These are phyloP conservation scores for Nymphaea colorata DNA, from an alignment of 164 flowering plant genomes.

Conservation along the genomic window DNA sequence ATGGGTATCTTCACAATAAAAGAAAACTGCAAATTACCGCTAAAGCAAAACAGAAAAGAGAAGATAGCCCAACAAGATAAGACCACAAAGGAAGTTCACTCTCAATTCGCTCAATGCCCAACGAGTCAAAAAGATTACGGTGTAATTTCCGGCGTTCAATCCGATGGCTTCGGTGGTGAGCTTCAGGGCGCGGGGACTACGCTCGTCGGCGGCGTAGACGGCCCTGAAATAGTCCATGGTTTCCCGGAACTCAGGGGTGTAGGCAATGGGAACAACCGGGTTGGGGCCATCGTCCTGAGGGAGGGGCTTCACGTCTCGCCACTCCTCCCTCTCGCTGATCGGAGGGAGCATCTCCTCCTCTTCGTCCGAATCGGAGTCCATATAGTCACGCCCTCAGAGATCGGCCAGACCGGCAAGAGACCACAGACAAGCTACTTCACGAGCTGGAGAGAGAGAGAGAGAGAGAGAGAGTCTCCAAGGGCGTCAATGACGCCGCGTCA, in stretches of 20 bases:
- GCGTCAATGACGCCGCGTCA: too few species aligned
- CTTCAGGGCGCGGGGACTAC: conserved; percentile 50
- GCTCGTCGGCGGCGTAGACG: conserved; percentile 55
- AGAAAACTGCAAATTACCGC: too few species aligned
- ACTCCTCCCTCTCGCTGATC: conserved; percentile 46
- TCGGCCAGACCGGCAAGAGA: too few species aligned
- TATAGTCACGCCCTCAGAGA: background rate
- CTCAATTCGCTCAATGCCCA: too few species aligned
- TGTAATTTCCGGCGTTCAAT: conserved; percentile 77
- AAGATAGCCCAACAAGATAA: too few species aligned
- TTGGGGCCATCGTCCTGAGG: conserved; percentile 87
- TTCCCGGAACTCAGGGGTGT: conserved; percentile 63
- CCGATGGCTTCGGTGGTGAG: conserved; percentile 61
- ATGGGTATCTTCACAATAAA: too few species aligned
- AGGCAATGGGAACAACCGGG: conserved; percentile 83
- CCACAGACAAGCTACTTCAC: too few species aligned
- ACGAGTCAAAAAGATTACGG: conserved; percentile 21
- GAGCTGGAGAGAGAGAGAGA: too few species aligned
- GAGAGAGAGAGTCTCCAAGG: too few species aligned
- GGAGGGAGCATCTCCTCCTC: conserved; percentile 27
- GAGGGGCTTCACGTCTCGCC: conserved; percentile 68
- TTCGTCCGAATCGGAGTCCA: conserved; percentile 17
- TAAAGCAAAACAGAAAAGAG: too few species aligned
- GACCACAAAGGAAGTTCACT: too few species aligned
- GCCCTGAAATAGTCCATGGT: conserved; percentile 94